Conservation (phyloP, 768 basidiomycete species). For the Lanmaoa pseudosensibilis region DNA sequence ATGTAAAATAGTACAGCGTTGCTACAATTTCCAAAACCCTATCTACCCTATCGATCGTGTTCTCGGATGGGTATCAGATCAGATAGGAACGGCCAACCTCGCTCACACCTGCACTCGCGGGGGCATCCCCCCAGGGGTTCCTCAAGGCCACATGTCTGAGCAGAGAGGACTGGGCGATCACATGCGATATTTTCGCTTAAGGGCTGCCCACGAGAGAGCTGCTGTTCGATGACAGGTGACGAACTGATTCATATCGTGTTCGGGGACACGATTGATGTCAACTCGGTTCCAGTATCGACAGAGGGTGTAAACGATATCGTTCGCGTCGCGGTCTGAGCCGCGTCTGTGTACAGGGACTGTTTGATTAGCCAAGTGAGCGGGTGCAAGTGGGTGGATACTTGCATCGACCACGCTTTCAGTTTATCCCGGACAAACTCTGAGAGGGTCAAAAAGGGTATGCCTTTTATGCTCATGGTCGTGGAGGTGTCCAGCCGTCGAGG, state of each 20-base stretch:
- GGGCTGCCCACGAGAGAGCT: conserved; percentile 69
- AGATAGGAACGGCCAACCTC: conserved; percentile 26
- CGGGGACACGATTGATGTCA: conserved; percentile 83
- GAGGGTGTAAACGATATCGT: conserved; percentile 72
- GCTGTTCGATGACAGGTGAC: conserved; percentile 58
- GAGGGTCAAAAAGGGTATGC: conserved; percentile 77
- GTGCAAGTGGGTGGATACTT: conserved; percentile 27
- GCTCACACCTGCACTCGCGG: conserved; percentile 2
- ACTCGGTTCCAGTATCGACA: conserved; percentile 78
- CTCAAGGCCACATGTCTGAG: conserved; percentile 1
- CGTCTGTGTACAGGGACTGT: conserved; percentile 45
- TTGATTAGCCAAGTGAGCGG: conserved; percentile 18
- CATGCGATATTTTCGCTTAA: conserved; percentile 74
- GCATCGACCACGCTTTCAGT: conserved; percentile 82
- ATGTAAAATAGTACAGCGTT: conserved; percentile 23
- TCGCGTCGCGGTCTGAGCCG: conserved; percentile 68
- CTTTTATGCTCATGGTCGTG: conserved; percentile 67
- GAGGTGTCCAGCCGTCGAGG: conserved; percentile 69
- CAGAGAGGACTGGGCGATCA: conserved; percentile 20
- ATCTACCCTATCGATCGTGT: conserved; percentile 18
- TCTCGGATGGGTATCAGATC: conserved; percentile 26
- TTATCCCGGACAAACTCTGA: conserved; percentile 87
- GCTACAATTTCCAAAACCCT: conserved; percentile 18
- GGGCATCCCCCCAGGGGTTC: background rate
- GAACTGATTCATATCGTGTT: conserved; percentile 82